Percentiles rank a stretch among this genome's conserved stretches.
phyloP scores from a whole-genome alignment of 768 basidiomycete genomes.

The Mycena latifolia region DNA sequence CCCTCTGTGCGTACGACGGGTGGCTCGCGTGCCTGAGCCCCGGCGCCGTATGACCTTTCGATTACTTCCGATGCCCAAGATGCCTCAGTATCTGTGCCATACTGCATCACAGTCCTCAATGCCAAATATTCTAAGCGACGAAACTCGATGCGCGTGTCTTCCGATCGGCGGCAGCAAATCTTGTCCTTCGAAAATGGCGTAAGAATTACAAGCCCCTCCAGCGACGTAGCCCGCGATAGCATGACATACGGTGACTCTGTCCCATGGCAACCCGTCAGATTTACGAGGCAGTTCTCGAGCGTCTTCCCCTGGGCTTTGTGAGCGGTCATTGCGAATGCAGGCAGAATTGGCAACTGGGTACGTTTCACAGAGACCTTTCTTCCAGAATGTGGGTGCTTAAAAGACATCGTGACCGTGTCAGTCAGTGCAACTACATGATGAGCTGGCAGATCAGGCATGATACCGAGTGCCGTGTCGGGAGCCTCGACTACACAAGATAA shows the following conservation, averaged over 20 bases:
- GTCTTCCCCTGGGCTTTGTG: no score
- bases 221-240: constrained; percentile 42
- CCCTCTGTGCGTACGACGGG: neutral
- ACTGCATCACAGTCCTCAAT: neutral
- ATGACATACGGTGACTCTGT: constrained; percentile 46
- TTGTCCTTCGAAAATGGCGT: constrained; percentile 31
- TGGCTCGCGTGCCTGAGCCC: neutral
- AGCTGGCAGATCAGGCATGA: no score
- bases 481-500: no score
- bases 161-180: constrained; percentile 15
- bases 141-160: constrained; percentile 15
- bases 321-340: constrained; percentile 43
- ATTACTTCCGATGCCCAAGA: neutral
- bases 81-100: neutral
- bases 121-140: neutral
- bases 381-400: neutral
- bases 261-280: constrained; percentile 22
- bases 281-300: neutral
- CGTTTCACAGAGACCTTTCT: constrained; percentile 24
- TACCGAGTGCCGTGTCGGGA: no score
- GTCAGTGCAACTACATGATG: no score
- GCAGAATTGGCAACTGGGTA: constrained; percentile 42
- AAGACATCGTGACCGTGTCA: no score
- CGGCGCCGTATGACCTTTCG: neutral
- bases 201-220: constrained; percentile 38